These are phyloP conservation scores for Cephalotrichum gorgonifer DNA, from an alignment of 2,329 filamentous ascomycete genomes.

Conservation along the genomic window DNA sequence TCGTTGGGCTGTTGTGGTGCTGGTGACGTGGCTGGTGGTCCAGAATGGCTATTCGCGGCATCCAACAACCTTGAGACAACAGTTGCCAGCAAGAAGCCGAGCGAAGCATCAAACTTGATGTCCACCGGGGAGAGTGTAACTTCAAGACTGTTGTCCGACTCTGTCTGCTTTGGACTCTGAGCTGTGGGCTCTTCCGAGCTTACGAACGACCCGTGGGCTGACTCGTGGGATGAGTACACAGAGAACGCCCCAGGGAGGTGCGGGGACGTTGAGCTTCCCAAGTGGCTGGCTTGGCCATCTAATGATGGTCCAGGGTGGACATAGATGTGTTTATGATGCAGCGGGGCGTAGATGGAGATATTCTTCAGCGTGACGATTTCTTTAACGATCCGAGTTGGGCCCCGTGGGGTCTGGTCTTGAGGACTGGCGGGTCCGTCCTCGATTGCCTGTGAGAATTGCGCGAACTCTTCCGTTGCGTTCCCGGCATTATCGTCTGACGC, in stretches of 20 bases:
- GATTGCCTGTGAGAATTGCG: neutral
- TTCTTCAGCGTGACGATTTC: constrained; percentile 39
- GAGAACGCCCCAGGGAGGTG: constrained; percentile 49
- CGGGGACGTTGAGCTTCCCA: neutral
- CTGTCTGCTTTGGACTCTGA: constrained; percentile 1
- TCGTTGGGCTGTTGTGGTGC: neutral
- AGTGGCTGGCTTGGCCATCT: neutral
- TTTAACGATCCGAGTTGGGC: constrained; percentile 43
- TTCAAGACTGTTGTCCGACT: constrained; percentile 29
- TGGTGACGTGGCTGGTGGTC: constrained; percentile 6
- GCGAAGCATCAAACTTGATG: constrained; percentile 44
- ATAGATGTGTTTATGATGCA: constrained; percentile 33
- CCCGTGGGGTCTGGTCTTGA: constrained; percentile 24
- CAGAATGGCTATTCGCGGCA: constrained; percentile 23
- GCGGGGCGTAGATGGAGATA: constrained; percentile 45
- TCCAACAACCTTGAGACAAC: constrained; percentile 38
- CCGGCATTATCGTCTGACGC: neutral
- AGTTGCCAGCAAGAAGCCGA: constrained; percentile 43
- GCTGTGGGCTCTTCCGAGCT: neutral
- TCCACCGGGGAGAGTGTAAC: constrained; percentile 40
- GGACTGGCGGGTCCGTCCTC: neutral
- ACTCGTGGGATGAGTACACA: constrained; percentile 20
- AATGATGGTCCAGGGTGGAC: constrained; percentile 19
- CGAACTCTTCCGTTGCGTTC: neutral
- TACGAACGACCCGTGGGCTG: constrained; percentile 1